Conservation (phyloP, 176 grass and related monocot species). For the Melocanna baccifera region DNA sequence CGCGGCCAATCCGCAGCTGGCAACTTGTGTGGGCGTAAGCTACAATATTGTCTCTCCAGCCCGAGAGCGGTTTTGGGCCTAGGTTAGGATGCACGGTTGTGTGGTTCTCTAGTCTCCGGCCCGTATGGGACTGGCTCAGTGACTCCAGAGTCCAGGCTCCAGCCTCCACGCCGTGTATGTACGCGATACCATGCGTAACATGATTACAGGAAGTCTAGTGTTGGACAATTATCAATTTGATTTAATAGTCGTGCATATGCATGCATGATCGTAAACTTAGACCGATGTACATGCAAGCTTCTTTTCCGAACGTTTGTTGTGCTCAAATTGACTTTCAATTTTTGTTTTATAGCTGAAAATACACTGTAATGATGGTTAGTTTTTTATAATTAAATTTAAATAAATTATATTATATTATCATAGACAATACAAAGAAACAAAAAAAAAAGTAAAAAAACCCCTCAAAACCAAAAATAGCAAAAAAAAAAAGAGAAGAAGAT, state of each 20-base stretch:
- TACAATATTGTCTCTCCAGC: not conserved
- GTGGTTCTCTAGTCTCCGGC: not conserved
- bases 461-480: too few relatives aligned
- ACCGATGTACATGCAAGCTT: not conserved
- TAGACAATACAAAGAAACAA: too few relatives aligned
- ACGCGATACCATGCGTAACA: not conserved
- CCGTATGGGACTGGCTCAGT: not conserved
- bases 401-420: too few relatives aligned
- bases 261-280: not conserved
- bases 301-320: too few relatives aligned
- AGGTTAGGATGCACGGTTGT: not conserved
- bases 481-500: too few relatives aligned
- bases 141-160: not conserved
- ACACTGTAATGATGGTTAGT: fast-evolving
- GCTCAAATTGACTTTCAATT: too few relatives aligned
- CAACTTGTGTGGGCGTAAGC: not conserved
- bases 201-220: not conserved
- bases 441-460: too few relatives aligned
- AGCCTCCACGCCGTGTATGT: not conserved
- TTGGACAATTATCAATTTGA: not conserved
- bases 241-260: too few relatives aligned
- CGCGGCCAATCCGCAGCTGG: not conserved
- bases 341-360: fast-evolving
- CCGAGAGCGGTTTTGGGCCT: not conserved
- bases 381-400: too few relatives aligned